Base-by-base conservation (phyloP, 2,329 filamentous ascomycete genomes). In the Xylaria sp. region DNA sequence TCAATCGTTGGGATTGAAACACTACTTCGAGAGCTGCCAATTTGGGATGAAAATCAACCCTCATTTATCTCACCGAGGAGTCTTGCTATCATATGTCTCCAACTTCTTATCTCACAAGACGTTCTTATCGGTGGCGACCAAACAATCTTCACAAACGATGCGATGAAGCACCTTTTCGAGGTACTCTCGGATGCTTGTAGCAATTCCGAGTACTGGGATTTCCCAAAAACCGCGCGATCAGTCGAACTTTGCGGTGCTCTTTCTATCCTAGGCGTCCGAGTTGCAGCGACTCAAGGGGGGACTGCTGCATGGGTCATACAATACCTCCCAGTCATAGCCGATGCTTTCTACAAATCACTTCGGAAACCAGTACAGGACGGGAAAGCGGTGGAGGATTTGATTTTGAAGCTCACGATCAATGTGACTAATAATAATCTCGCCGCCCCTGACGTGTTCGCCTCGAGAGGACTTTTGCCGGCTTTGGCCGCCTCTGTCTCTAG, bases 381-480 rank as follows among this genome's bases (percentile, higher is more conserved):
- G 59, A 83, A 81, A 39, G 79, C 81, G 5, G 74, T 84, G 8
- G 82, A 83, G 57, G 82, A 78, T 39, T 79, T 89, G 20, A 81
- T 89, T 34, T 82, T 95, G 56, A 89, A 92, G 66, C 85, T 98
- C 3, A 90, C 93, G 44, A 87, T 97, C 71, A 97, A 97, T 75
- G 86, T 94, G 59, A 96, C 94, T 9, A 97, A 97, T 82, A 93
- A 94, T 74, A 92, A 92, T 70, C 81, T 87, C 0, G 83, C 84
- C 15, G 89, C 93, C 13, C 94, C 92, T 50, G 86, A 88, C 37
- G 83, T 88, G 2, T 94, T 97, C 75, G 87, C 91, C 37, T 84
- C 88, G n/a, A 84, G 85, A 60, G 83, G 84, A 9, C 81, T 91
- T 10, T 83, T 90, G 66, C 77, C 82, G 48, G 75, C 80, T 67